Base-by-base conservation (phyloP, 2,329 filamentous ascomycete genomes). In the Colletotrichum spinosum region DNA sequence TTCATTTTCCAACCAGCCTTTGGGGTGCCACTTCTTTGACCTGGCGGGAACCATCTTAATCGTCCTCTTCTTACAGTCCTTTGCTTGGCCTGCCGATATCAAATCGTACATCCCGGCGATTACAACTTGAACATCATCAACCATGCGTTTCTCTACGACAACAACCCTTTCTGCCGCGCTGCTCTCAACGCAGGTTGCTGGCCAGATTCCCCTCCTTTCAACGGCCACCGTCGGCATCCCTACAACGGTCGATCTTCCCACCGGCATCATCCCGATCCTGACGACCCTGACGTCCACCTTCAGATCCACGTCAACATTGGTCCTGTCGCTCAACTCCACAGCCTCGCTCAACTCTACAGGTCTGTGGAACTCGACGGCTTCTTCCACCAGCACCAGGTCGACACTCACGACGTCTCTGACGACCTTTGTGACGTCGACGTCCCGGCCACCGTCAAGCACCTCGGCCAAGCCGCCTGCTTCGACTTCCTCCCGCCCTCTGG, bases 11-110 rank as follows among this genome's bases (percentile, higher is more conserved):
- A 44, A 39, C 3, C 38, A 49, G 33, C 25, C 33, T 51, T 58
- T 17, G 13, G 33, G 38, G 46, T 37, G 45, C 42, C n/a, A 17
- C 42, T 50, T 17, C 51, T 58, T 6, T 38, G 8, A 37, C 42
- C 5, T 51, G 46, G 55, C 55, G 51, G 46, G 46, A 6, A 58
- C 46, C 45, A 57, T 51, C 33, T 44, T 48, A 25, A 25, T 44
- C 37, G 13, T 51, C 51, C 37, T 50, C n/a, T 44, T 42, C 11
- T 34, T 51, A 17, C 48, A 6, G 17, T 38, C 37, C 37, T 44
- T n/a, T 8, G 9, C 35, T 12, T 15, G 12, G 7, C 13, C 55
- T 35, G 15, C 41, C 15, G 15, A 45, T 34, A 11, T 12, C 11
- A 44, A 15, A 44, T 46, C 13, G 17, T 17, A 17, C 44, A 58